phyloP scores from a whole-genome alignment of 192 early-diverging fungal species.

The Mortierella hygrophila region DNA sequence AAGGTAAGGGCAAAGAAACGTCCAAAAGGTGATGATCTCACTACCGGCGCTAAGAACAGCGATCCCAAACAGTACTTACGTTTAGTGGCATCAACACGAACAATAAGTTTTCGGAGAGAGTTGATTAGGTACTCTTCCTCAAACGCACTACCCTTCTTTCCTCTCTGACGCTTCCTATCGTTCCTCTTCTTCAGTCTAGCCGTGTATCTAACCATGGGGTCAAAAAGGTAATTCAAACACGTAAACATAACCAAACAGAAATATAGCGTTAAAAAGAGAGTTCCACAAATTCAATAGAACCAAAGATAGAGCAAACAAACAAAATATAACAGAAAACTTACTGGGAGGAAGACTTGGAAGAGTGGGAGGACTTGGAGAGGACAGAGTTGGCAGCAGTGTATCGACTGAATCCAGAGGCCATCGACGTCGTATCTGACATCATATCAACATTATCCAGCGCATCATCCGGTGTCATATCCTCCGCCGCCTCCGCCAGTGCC shows the following conservation, averaged over 20 bases:
- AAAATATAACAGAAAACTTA: constrained; percentile 23
- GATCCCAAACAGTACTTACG: constrained; percentile 52
- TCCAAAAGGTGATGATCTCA: neutral
- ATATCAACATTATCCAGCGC: constrained; percentile 90
- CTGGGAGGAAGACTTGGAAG: constrained; percentile 48
- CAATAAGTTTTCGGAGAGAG: constrained; percentile 72
- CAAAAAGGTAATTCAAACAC: neutral
- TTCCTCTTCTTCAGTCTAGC: constrained; percentile 78
- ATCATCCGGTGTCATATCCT: constrained; percentile 60
- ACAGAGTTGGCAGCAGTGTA: constrained; percentile 77
- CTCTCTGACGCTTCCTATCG: constrained; percentile 85
- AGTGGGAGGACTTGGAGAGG: constrained; percentile 67
- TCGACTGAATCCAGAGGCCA: constrained; percentile 89
- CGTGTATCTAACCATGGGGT: constrained; percentile 64
- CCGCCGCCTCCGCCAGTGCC: constrained; percentile 56
- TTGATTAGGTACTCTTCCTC: constrained; percentile 93
- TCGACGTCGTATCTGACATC: constrained; percentile 95
- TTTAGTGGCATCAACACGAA: constrained; percentile 67
- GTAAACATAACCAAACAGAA: neutral
- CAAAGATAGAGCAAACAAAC: neutral
- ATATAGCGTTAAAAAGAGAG: neutral
- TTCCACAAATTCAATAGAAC: neutral
- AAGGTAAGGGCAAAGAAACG: neutral
- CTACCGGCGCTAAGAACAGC: neutral
- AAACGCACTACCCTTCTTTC: constrained; percentile 89